A percentile compares a stretch with the other conserved stretches of the same genome.
phyloP scores from a whole-genome alignment of 495 filamentous ascomycete genomes.

The Hyphodiscus hymeniophilus region DNA sequence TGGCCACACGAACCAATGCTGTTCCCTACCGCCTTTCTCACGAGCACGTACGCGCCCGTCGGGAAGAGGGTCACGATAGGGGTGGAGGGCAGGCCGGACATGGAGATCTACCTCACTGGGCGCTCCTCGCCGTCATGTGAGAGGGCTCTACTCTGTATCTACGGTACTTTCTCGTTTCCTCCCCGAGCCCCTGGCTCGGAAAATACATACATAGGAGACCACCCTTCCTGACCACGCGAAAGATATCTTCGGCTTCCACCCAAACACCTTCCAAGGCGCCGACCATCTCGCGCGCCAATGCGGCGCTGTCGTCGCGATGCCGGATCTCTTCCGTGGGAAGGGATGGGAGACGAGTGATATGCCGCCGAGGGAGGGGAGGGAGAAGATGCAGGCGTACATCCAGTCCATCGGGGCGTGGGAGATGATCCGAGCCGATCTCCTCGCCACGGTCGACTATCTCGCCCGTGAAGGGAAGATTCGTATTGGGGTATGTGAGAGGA shows the following conservation, averaged over 20 bases:
- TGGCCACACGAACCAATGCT: no score
- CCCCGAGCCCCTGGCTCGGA: no score
- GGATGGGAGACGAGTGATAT: not conserved
- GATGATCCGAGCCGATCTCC: not conserved
- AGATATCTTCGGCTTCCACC: slow-evolving; percentile 1
- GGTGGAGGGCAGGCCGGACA: not conserved
- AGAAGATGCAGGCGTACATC: not conserved
- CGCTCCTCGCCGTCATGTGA: not conserved
- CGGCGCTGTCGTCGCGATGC: not conserved
- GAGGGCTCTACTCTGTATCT: not conserved
- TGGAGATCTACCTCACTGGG: not conserved
- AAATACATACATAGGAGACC: no score
- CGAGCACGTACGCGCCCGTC: not conserved
- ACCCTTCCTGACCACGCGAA: no score
- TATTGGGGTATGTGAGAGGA: not conserved
- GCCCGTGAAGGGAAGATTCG: not conserved
- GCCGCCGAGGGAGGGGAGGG: not conserved
- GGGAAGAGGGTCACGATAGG: not conserved
- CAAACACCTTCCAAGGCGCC: not conserved
- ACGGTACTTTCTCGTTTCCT: no score
- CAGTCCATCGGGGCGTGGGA: not conserved
- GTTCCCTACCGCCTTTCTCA: not conserved
- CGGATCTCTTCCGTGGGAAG: slow-evolving; percentile 2
- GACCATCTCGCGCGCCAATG: not conserved
- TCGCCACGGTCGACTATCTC: not conserved